A percentile compares a stretch with the other conserved stretches of the same genome.
phyloP scores from a whole-genome alignment of 768 basidiomycete genomes.

The Leucocoprinus sp. region DNA sequence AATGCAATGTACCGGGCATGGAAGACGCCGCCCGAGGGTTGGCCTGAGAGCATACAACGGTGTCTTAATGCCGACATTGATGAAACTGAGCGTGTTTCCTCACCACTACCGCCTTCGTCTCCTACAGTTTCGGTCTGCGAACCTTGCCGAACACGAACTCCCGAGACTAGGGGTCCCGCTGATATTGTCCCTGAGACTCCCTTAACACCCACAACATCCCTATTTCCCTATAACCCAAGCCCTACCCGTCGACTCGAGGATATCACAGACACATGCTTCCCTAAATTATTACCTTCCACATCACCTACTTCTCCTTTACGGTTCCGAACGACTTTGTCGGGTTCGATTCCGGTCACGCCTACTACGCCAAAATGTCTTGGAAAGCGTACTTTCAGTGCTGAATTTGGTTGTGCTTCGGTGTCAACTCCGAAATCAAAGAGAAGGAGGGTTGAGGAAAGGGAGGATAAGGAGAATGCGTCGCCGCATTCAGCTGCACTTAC shows the following conservation, averaged over 20 bases:
- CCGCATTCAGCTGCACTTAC: conserved; percentile 21
- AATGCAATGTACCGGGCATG: conserved; percentile 32
- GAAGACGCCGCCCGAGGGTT: conserved; percentile 38
- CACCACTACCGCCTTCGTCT: conserved; percentile 6
- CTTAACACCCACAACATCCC: not conserved
- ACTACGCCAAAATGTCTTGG: conserved; percentile 12
- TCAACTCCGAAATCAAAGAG: conserved; percentile 17
- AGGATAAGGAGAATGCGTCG: conserved; percentile 59
- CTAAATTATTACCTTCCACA: not conserved
- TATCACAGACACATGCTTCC: not conserved
- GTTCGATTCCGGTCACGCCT: not conserved
- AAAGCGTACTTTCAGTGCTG: conserved; percentile 6
- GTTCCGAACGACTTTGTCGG: not conserved
- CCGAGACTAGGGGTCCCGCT: not conserved
- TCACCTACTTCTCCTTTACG: conserved; percentile 7
- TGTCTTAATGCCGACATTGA: conserved; percentile 13
- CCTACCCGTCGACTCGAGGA: not conserved
- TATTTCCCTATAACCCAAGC: not conserved
- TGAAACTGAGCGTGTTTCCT: not conserved
- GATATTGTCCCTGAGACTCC: not conserved
- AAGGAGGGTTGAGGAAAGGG: conserved; percentile 23
- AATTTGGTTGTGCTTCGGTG: conserved; percentile 19
- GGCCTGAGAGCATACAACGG: conserved; percentile 35
- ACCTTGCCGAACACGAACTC: not conserved
- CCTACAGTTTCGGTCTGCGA: conserved; percentile 6